phyloP scores from a whole-genome alignment of 192 early-diverging fungal species.

The Umbelopsis sp. region DNA sequence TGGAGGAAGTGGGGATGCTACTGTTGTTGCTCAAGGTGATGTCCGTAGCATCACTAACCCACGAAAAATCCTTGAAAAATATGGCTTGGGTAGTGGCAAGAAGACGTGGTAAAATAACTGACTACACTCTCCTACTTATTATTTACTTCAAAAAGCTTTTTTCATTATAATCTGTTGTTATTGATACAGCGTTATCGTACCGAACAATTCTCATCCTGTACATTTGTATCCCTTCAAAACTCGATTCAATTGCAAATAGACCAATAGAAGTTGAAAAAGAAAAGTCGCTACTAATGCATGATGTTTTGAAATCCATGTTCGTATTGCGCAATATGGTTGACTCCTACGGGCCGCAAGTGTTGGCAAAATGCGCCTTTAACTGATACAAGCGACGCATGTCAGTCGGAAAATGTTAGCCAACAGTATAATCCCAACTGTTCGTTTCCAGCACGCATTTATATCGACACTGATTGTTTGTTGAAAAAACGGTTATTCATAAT shows the following conservation, averaged over 20 bases:
- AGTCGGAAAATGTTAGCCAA: no score
- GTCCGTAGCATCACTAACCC: slow-evolving; percentile 45
- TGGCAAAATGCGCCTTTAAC: no score
- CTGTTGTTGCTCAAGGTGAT: slow-evolving; percentile 69
- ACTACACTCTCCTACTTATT: not conserved
- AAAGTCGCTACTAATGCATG: not conserved
- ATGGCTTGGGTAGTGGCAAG: slow-evolving; percentile 46
- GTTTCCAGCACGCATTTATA: no score
- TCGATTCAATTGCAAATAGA: slow-evolving; percentile 17
- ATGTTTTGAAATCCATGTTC: no score
- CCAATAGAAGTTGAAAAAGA: not conserved
- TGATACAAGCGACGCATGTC: no score
- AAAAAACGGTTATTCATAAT: not conserved
- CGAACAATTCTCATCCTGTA: not conserved
- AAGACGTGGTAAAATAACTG: slow-evolving; percentile 9
- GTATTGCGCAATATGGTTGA: no score
- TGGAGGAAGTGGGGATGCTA: slow-evolving; percentile 63
- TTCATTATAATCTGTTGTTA: not conserved
- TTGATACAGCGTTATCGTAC: not conserved
- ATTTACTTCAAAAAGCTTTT: not conserved
- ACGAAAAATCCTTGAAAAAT: slow-evolving; percentile 48
- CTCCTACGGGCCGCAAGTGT: no score
- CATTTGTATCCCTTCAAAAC: slow-evolving; percentile 6
- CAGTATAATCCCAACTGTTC: no score
- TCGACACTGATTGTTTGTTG: not conserved